These are phyloP conservation scores for Sporothrix phasma DNA, from an alignment of 2,329 filamentous ascomycete species.

Conservation along the genomic window DNA sequence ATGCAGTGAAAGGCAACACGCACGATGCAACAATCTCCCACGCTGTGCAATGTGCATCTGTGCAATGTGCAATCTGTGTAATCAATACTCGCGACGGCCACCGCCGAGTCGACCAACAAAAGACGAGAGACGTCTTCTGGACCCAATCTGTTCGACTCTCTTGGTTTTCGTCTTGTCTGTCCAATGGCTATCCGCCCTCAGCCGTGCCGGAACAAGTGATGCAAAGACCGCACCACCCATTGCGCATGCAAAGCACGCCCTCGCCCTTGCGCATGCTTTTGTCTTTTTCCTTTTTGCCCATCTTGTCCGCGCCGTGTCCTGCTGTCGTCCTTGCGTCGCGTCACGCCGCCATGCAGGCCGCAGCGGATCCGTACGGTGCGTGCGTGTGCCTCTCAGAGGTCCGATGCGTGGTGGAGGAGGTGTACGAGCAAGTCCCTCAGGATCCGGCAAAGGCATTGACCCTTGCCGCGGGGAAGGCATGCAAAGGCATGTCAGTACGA, in stretches of 20 bases:
- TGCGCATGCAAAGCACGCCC: neutral
- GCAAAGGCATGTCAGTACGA: too few relatives aligned
- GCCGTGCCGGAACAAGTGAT: neutral
- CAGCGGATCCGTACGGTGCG: neutral
- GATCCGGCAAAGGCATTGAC: neutral
- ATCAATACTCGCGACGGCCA: conserved; percentile 8
- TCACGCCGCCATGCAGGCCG: neutral
- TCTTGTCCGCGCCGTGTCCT: too few relatives aligned
- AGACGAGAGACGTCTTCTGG: neutral
- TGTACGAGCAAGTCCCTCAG: neutral
- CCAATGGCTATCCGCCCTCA: too few relatives aligned
- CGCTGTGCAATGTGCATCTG: too few relatives aligned
- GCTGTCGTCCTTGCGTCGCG: neutral
- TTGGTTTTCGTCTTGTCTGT: neutral
- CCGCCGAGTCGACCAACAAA: neutral
- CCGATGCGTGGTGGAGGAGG: neutral
- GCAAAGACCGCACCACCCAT: neutral
- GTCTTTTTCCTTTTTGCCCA: neutral
- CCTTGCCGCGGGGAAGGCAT: neutral
- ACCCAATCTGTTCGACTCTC: neutral
- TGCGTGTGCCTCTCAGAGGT: neutral
- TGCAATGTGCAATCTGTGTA: too few relatives aligned
- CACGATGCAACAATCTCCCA: conserved; percentile 10
- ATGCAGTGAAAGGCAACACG: neutral
- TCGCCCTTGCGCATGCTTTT: neutral